Evolutionary conservation across 2,329 filamentous ascomycete genomes (phyloP).

Genomic region (Fusarium algeriense): DNA sequence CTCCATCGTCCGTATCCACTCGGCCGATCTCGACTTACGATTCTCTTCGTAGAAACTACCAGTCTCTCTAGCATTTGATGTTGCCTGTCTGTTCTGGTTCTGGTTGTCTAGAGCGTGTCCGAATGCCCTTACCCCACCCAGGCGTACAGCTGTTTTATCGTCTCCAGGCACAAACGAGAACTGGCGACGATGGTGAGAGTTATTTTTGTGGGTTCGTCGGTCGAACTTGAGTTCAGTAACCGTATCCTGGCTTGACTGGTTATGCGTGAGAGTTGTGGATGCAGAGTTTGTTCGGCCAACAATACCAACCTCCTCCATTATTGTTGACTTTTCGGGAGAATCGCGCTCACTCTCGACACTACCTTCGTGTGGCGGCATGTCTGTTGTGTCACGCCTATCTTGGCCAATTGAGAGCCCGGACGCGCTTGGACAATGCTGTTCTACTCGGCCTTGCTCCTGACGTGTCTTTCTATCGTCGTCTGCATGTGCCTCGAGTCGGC

Average conservation of each 20-base stretch:
- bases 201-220: neutral
- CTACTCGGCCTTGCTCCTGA: conserved; percentile 10
- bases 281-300: neutral
- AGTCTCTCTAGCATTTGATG: neutral
- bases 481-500: conserved; percentile 9
- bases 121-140: neutral
- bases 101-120: neutral
- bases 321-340: conserved; percentile 1
- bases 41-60: conserved; percentile 1
- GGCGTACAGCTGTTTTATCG: conserved; percentile 29
- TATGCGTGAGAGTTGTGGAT: neutral
- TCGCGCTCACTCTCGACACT: conserved; percentile 14
- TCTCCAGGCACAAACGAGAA: conserved; percentile 49
- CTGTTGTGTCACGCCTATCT: conserved; percentile 1
- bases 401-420: conserved; percentile 5
- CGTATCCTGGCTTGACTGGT: neutral
- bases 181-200: conserved; percentile 38
- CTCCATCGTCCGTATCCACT: conserved; percentile 20
- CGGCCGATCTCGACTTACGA: conserved; percentile 34
- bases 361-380: conserved; percentile 5
- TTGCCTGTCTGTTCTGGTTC: neutral
- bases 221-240: conserved; percentile 1
- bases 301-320: conserved; percentile 5
- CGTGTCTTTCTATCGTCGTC: conserved; percentile 6
- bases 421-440: neutral